Conservation (phyloP, 129 eudicot species). For the Artemisia tridentata region DNA sequence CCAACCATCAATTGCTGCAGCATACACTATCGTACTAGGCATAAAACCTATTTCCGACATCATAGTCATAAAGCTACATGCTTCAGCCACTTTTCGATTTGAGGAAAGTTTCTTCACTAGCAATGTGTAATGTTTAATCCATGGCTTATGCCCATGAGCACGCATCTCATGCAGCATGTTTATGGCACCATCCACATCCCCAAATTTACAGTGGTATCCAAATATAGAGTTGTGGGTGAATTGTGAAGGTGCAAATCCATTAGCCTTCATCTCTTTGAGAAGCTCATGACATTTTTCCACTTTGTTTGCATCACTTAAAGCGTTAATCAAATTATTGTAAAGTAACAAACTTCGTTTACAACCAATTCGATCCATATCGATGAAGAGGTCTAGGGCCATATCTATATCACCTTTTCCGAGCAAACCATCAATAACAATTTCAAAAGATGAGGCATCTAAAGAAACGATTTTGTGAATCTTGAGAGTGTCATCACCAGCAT, state of each 20-base stretch:
- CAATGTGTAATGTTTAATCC: constrained; percentile 80
- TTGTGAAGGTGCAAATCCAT: constrained; percentile 57
- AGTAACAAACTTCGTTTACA: constrained; percentile 52
- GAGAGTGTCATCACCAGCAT: constrained; percentile 12
- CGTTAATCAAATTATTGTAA: constrained; percentile 62
- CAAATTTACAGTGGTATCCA: constrained; percentile 64
- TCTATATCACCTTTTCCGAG: no score
- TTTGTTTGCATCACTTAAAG: constrained; percentile 57
- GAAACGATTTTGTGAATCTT: constrained; percentile 13
- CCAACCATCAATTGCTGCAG: constrained; percentile 76
- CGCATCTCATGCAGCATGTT: constrained; percentile 61
- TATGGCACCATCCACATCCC: constrained; percentile 60
- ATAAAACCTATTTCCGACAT: constrained; percentile 65
- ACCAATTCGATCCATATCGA: constrained; percentile 48
- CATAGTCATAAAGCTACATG: constrained; percentile 51
- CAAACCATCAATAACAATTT: no score
- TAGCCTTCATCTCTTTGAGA: constrained; percentile 60
- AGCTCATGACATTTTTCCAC: constrained; percentile 62
- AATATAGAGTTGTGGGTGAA: constrained; percentile 82
- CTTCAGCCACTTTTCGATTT: constrained; percentile 49
- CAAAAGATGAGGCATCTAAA: constrained; percentile 34
- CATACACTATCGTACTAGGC: constrained; percentile 66
- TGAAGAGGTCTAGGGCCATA: no score
- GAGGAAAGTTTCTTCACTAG: constrained; percentile 63
- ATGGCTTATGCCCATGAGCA: constrained; percentile 71